Conservation (phyloP, 75 land plant genomes). For the Picea sitchensis region DNA sequence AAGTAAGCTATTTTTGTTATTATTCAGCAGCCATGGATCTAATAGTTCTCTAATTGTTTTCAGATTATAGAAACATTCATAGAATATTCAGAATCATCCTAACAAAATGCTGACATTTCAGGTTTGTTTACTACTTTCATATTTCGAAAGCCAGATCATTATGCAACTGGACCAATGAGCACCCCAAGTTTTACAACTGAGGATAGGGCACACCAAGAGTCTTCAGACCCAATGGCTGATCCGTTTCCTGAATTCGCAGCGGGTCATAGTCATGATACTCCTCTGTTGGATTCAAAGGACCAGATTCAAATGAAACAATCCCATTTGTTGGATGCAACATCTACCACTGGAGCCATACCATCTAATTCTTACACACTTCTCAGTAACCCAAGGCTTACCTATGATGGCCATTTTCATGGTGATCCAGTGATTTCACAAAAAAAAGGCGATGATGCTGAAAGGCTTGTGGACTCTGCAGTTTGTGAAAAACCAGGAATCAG, state of each 20-base stretch:
- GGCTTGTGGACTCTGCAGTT: not conserved
- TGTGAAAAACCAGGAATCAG: slow-evolving; percentile 7
- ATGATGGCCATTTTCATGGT: slow-evolving; percentile 4
- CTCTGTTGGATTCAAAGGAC: slow-evolving; percentile 3
- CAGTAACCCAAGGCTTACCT: not conserved
- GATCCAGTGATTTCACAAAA: not conserved
- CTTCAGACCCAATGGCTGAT: not conserved
- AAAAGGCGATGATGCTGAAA: not conserved
- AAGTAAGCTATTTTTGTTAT: not conserved
- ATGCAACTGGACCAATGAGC: not conserved
- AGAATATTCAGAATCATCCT: not conserved
- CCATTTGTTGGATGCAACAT: slow-evolving; percentile 1
- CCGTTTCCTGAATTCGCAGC: not conserved
- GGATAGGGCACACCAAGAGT: not conserved
- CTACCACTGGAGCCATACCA: not conserved
- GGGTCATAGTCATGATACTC: slow-evolving; percentile 6
- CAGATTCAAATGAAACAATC: not conserved
- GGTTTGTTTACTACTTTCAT: slow-evolving; percentile 11
- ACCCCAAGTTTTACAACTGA: slow-evolving; percentile 7
- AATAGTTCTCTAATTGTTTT: not conserved
- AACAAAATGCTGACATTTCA: not conserved
- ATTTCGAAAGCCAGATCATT: slow-evolving; percentile 10
- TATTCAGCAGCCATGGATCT: not conserved
- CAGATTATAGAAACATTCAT: not conserved
- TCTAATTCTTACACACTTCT: not conserved